phyloP scores from a whole-genome alignment of 345 rosid species.

The rapeseed (Brassica napus) region DNA sequence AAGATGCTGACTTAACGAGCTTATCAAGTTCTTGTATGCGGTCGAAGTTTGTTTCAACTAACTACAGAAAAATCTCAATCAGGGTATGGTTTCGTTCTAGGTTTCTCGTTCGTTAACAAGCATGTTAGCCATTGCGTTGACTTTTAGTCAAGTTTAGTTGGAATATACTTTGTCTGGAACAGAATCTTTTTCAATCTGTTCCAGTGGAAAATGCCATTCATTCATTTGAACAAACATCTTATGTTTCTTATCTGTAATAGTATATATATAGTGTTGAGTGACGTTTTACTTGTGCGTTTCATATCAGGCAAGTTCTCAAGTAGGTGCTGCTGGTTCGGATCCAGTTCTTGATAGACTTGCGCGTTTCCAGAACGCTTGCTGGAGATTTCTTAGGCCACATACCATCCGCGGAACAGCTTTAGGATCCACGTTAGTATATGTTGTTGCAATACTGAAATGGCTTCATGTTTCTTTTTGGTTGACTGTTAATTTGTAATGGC shows the following conservation, averaged over 20 bases:
- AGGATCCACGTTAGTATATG: constrained; percentile 64
- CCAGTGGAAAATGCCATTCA: not conserved
- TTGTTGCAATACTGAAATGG: not conserved
- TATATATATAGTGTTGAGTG: not conserved
- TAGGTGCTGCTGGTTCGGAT: constrained; percentile 84
- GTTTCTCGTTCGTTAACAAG: constrained; percentile 5
- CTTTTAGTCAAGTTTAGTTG: constrained; percentile 13
- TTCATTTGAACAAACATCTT: constrained; percentile 7
- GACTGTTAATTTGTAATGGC: constrained; percentile 33
- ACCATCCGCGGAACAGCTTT: constrained; percentile 92
- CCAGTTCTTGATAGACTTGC: constrained; percentile 57
- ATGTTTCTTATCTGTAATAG: not conserved
- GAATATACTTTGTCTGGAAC: constrained; percentile 7
- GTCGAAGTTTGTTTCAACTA: constrained; percentile 38
- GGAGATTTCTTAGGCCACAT: constrained; percentile 98
- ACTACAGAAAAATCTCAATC: constrained; percentile 34
- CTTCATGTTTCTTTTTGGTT: constrained; percentile 9
- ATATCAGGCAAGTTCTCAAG: constrained; percentile 67
- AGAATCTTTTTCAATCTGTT: not conserved
- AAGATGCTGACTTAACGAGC: constrained; percentile 27
- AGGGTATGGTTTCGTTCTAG: constrained; percentile 14
- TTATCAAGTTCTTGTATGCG: constrained; percentile 37
- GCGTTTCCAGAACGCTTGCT: constrained; percentile 80
- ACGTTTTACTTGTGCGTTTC: not conserved
- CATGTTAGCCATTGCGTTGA: constrained; percentile 14